Evolutionary conservation across 305 asterid genomes (phyloP).

Genomic region (Solanum hybrid): DNA sequence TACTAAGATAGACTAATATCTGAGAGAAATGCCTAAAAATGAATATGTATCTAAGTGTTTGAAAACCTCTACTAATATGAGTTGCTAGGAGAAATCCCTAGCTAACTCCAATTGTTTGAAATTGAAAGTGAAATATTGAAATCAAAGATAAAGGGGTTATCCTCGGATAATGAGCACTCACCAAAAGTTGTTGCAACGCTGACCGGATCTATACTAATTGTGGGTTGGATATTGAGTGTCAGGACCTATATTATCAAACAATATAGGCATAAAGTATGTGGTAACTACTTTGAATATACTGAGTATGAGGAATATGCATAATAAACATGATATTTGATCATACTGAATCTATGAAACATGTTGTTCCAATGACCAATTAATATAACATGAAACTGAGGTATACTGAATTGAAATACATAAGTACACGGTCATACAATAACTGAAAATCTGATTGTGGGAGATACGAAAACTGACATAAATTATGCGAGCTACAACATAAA

Average conservation of each 20-base stretch:
- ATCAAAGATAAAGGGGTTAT: neutral
- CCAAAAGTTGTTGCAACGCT: neutral
- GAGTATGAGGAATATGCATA: neutral
- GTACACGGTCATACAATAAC: neutral
- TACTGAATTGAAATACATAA: neutral
- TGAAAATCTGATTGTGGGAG: neutral
- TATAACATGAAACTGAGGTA: neutral
- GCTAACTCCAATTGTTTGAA: neutral
- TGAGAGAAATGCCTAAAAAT: neutral
- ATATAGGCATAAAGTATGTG: neutral
- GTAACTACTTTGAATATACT: neutral
- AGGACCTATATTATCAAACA: too few relatives aligned
- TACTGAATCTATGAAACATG: neutral
- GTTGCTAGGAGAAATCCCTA: neutral
- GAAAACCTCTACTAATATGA: neutral
- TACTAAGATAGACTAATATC: neutral
- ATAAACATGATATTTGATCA: neutral
- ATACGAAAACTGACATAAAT: too few relatives aligned
- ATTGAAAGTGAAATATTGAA: neutral
- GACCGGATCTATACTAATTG: neutral
- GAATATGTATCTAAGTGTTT: neutral
- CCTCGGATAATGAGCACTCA: neutral
- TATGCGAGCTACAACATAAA: neutral
- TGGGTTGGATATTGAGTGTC: neutral
- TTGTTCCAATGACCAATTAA: neutral